These are phyloP conservation scores for Ogataea paradorogensis DNA, from an alignment of 805 yeast species.

Conservation along the genomic window DNA sequence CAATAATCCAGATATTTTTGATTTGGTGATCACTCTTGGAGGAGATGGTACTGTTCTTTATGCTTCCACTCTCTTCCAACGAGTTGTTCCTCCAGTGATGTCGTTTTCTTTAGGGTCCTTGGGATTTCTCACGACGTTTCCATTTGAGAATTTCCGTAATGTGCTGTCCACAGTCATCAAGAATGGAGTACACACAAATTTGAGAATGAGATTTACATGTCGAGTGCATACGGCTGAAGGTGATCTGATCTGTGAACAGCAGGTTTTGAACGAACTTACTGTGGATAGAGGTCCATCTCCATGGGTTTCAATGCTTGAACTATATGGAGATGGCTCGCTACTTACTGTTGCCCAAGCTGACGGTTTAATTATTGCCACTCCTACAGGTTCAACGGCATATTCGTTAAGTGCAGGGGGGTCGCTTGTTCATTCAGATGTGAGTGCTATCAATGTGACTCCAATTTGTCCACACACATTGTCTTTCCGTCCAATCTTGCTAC, in stretches of 20 bases:
- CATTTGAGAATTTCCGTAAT: constrained; percentile 67
- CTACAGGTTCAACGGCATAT: constrained; percentile 96
- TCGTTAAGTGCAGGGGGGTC: constrained; percentile 95
- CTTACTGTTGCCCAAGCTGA: constrained; percentile 92
- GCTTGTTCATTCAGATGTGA: constrained; percentile 88
- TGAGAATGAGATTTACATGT: constrained; percentile 87
- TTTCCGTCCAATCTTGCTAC: constrained; percentile 86
- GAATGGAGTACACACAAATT: constrained; percentile 70
- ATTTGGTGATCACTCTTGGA: constrained; percentile 83
- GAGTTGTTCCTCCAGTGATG: constrained; percentile 86
- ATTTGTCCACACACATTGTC: constrained; percentile 95
- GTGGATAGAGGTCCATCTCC: constrained; percentile 95
- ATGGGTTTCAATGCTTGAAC: constrained; percentile 81
- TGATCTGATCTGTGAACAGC: constrained; percentile 59
- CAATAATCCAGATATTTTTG: constrained; percentile 49
- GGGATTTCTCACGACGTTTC: constrained; percentile 87
- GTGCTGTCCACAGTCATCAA: constrained; percentile 57
- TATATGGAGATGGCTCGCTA: constrained; percentile 82
- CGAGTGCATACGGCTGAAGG: constrained; percentile 59
- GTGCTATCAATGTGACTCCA: constrained; percentile 90
- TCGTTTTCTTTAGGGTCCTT: constrained; percentile 87
- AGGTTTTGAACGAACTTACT: constrained; percentile 85
- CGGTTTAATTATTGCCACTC: constrained; percentile 88
- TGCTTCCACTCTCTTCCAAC: constrained; percentile 82
- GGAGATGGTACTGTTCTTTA: constrained; percentile 96